A percentile compares a stretch with the other conserved stretches of the same genome.
Evolutionary conservation across 441 rosid species (phyloP).

Genomic region (Mallotus japonicus): DNA sequence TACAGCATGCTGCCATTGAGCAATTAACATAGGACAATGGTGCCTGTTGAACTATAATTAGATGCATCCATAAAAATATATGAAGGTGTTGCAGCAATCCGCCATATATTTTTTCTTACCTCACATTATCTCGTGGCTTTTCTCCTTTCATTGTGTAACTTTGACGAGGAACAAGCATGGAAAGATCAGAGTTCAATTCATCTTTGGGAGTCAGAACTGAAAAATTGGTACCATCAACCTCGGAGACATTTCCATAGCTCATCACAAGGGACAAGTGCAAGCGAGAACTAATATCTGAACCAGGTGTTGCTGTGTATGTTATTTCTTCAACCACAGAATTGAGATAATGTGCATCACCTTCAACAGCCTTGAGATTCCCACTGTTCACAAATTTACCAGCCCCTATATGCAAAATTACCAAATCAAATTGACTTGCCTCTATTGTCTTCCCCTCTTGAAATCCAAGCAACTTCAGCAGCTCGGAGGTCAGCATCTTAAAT

Average conservation of each 20-base stretch:
- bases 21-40: conserved; percentile 75
- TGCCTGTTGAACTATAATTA: conserved; percentile 50
- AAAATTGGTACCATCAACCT: conserved; percentile 31
- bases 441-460: conserved; percentile 54
- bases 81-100: conserved; percentile 7
- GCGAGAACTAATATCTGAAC: conserved; percentile 55
- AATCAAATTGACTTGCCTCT: conserved; percentile 56
- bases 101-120: conserved; percentile 40
- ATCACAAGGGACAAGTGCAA: conserved; percentile 73
- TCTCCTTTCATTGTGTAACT: conserved; percentile 85
- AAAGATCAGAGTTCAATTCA: conserved; percentile 39
- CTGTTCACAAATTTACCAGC: conserved; percentile 35
- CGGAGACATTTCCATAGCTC: conserved; percentile 60
- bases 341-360: conserved; percentile 32
- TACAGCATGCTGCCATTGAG: conserved; percentile 87
- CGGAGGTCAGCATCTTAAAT: conserved; percentile 32
- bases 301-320: conserved; percentile 47
- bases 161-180: conserved; percentile 57
- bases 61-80: background rate
- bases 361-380: conserved; percentile 22
- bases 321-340: conserved; percentile 56
- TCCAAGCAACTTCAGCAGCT: conserved; percentile 62
- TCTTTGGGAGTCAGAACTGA: conserved; percentile 39
- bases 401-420: conserved; percentile 62
- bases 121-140: conserved; percentile 53